phyloP scores from a whole-genome alignment of 306 rosid species.

The Phaseolus lunatus region DNA sequence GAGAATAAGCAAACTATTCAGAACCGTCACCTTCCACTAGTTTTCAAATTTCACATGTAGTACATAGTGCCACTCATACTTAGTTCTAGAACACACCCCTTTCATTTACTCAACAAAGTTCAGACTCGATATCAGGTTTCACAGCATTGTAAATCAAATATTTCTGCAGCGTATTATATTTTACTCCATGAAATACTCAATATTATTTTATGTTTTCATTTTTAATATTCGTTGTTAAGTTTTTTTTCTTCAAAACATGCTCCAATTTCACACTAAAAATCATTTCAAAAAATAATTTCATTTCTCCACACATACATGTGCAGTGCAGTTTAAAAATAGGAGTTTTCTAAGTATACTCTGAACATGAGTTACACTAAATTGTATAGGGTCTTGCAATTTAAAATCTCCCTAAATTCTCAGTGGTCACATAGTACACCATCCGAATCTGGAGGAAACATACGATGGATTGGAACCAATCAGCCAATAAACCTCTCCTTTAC shows the following conservation, averaged over 20 bases:
- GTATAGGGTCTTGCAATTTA: not conserved
- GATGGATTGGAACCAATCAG: not conserved
- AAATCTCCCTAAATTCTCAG: too few species aligned
- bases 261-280: not conserved
- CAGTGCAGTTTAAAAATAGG: too few species aligned
- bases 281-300: too few species aligned
- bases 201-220: not conserved
- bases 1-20: slow-evolving; percentile 23
- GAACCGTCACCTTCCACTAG: slow-evolving; percentile 36
- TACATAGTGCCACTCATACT: not conserved
- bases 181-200: not conserved
- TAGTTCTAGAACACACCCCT: not conserved
- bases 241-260: not conserved
- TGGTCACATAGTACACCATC: too few species aligned
- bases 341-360: too few species aligned
- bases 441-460: not conserved
- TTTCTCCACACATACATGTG: too few species aligned
- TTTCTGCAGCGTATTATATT: not conserved
- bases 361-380: too few species aligned
- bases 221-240: not conserved
- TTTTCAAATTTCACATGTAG: slow-evolving; percentile 2
- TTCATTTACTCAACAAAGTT: not conserved
- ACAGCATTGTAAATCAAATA: not conserved
- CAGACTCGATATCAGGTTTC: not conserved
- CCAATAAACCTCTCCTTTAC: not conserved